Evolutionary conservation across 176 grass and related monocot species (phyloP).

Genomic region (Urochloa ruziziensis): DNA sequence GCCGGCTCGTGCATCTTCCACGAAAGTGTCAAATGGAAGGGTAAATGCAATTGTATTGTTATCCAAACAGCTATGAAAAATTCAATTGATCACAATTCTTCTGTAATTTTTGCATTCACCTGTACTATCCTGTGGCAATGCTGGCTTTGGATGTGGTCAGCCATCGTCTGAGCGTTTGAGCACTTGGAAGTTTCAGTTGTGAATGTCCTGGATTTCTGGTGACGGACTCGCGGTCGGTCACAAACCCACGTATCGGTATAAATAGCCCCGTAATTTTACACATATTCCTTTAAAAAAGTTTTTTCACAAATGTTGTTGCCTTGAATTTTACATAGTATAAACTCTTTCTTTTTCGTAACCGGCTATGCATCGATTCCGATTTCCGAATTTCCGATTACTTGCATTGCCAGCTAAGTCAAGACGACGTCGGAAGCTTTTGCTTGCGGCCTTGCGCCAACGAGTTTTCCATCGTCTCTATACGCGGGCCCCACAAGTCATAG

Average conservation of each 20-base stretch:
- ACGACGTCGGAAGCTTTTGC: background rate
- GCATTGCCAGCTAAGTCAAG: background rate
- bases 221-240: background rate
- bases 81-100: background rate
- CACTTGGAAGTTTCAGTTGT: background rate
- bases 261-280: too few species aligned
- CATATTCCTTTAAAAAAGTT: background rate
- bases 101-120: background rate
- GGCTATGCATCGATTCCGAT: background rate
- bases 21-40: background rate
- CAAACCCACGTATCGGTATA: background rate
- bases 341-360: background rate
- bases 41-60: background rate
- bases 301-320: background rate
- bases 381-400: slow-evolving; percentile 20
- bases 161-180: background rate
- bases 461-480: background rate
- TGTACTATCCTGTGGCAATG: background rate
- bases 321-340: background rate
- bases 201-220: background rate
- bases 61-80: background rate
- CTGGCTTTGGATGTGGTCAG: background rate
- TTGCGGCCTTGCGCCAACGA: background rate
- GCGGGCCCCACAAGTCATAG: slow-evolving; percentile 21
- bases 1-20: slow-evolving; percentile 14